phyloP scores from a whole-genome alignment of 2,329 filamentous ascomycete genomes.

The Ceratocystis ficicola region DNA sequence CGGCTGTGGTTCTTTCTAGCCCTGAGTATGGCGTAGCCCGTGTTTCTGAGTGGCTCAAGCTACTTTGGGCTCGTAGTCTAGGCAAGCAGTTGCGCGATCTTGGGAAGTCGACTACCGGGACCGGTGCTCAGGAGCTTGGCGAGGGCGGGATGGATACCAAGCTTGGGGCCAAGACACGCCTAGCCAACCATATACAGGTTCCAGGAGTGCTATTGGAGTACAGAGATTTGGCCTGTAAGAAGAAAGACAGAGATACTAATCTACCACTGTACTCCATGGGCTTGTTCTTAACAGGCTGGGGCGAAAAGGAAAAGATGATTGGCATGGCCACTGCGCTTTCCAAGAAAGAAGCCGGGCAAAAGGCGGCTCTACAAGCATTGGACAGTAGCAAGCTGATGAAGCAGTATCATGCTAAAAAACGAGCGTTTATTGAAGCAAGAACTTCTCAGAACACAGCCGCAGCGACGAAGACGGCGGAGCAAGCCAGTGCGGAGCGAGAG shows the following conservation, averaged over 20 bases:
- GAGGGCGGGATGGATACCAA: conserved; percentile 21
- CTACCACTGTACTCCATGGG: conserved; percentile 51
- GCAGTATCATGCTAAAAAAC: conserved; percentile 38
- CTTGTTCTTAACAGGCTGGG: conserved; percentile 56
- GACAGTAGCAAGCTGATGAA: conserved; percentile 53
- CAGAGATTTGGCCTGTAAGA: conserved; percentile 40
- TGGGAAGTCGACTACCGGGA: background rate
- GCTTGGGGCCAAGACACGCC: conserved; percentile 37
- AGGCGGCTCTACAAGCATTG: conserved; percentile 52
- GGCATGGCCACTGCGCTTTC: conserved; percentile 51
- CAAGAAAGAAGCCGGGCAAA: conserved; percentile 57
- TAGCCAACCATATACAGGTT: conserved; percentile 42
- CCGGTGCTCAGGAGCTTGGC: conserved; percentile 29
- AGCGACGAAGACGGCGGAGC: conserved; percentile 9
- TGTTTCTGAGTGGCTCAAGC: conserved; percentile 58
- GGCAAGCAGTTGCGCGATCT: conserved; percentile 38
- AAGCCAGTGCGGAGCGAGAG: background rate
- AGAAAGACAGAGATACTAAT: conserved; percentile 42
- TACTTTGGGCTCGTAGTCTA: conserved; percentile 59
- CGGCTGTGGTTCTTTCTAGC: conserved; percentile 60
- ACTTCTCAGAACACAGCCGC: background rate
- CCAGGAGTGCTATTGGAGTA: conserved; percentile 51
- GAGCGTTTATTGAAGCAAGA: conserved; percentile 31
- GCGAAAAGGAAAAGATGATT: conserved; percentile 49
- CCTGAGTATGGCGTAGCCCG: conserved; percentile 47